These are phyloP conservation scores for Aspergillus coremiiformis DNA, from an alignment of 495 filamentous ascomycete genomes.

Conservation along the genomic window DNA sequence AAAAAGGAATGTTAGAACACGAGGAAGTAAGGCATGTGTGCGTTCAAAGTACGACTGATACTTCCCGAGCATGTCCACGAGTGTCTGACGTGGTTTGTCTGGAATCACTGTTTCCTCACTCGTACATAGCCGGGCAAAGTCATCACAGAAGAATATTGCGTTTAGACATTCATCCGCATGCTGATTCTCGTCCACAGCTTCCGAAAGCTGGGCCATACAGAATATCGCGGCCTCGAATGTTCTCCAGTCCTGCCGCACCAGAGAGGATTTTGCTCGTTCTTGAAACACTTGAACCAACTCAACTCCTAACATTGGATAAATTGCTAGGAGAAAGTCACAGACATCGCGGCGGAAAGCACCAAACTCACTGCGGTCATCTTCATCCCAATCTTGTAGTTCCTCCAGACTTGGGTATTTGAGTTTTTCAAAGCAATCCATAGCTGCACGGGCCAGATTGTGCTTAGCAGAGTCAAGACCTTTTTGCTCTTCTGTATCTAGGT, in stretches of 20 bases:
- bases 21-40: constrained; percentile 60
- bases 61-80: constrained; percentile 66
- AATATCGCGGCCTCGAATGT: constrained; percentile 76
- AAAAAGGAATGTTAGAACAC: constrained; percentile 77
- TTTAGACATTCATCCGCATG: constrained; percentile 60
- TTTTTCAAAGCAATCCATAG: constrained; percentile 34
- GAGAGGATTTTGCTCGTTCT: constrained; percentile 50
- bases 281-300: constrained; percentile 64
- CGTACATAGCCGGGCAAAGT: constrained; percentile 45
- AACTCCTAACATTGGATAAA: constrained; percentile 63
- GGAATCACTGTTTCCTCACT: constrained; percentile 47
- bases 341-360: constrained; percentile 73
- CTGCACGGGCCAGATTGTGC: constrained; percentile 30
- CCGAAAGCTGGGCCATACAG: constrained; percentile 68
- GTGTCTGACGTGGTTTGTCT: constrained; percentile 64
- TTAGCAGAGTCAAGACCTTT: constrained; percentile 22
- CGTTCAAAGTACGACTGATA: constrained; percentile 79
- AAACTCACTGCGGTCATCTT: constrained; percentile 64
- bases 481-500: constrained; percentile 22
- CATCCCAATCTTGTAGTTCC: constrained; percentile 53
- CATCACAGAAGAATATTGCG: constrained; percentile 61
- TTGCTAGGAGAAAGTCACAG: constrained; percentile 68
- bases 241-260: constrained; percentile 57
- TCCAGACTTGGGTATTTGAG: constrained; percentile 27
- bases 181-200: constrained; percentile 61